These are phyloP conservation scores for Cryptococcus sp. DNA, from an alignment of 1,284 basidiomycete genomes.

Conservation along the genomic window DNA sequence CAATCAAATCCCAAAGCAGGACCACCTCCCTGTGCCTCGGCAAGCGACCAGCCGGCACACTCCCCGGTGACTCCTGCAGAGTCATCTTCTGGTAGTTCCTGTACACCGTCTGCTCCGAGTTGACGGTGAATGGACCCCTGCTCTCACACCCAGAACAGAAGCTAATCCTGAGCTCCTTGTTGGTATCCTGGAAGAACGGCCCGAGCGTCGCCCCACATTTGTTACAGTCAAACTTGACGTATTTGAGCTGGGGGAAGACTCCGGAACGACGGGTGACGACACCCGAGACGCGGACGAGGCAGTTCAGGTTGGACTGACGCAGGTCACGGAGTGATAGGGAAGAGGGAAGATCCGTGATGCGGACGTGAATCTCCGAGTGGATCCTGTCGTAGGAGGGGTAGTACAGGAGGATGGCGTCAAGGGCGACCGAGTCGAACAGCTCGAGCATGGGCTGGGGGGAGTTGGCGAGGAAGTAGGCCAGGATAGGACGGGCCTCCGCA, in stretches of 20 bases:
- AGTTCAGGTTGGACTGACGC: slow-evolving; percentile 87
- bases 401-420: slow-evolving; percentile 89
- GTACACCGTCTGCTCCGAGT: slow-evolving; percentile 97
- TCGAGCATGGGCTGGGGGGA: slow-evolving; percentile 87
- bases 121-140: slow-evolving; percentile 92
- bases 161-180: slow-evolving; percentile 88
- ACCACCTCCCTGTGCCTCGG: slow-evolving; percentile 96
- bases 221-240: slow-evolving; percentile 96
- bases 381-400: slow-evolving; percentile 96
- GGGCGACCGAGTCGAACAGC: slow-evolving; percentile 93
- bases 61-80: slow-evolving; percentile 96
- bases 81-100: slow-evolving; percentile 99
- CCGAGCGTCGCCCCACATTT: slow-evolving; percentile 90
- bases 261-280: slow-evolving; percentile 96
- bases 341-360: slow-evolving; percentile 89
- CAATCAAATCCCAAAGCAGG: slow-evolving; percentile 95
- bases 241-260: slow-evolving; percentile 98
- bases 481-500: slow-evolving; percentile 82
- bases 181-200: slow-evolving; percentile 96
- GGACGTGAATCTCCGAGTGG: slow-evolving; percentile 96
- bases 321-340: slow-evolving; percentile 87
- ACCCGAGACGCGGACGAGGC: slow-evolving; percentile 89
- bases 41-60: slow-evolving; percentile 92
- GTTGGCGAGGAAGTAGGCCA: slow-evolving; percentile 96
- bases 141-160: slow-evolving; percentile 92